phyloP scores from a whole-genome alignment of 352 stramenopile species.

The Thalassiosira sp. region DNA sequence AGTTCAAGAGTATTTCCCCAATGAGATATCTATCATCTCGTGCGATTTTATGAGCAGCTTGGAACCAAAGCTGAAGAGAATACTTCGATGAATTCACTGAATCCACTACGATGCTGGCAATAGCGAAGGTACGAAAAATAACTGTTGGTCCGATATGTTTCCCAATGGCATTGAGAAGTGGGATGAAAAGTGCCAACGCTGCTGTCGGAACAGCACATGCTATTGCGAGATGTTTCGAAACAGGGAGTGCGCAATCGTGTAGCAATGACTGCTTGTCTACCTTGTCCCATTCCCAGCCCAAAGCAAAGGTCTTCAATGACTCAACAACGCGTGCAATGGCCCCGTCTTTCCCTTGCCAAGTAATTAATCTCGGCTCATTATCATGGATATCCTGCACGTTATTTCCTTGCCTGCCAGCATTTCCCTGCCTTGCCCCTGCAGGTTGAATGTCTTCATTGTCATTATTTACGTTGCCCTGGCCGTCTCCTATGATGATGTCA shows the following conservation, averaged over 20 bases:
- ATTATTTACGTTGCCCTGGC: conserved; percentile 39
- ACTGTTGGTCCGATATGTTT: conserved; percentile 1
- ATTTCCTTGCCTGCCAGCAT: conserved; percentile 16
- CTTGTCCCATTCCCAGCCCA: conserved; percentile 74
- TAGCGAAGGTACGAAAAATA: conserved; percentile 41
- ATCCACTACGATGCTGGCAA: conserved; percentile 37
- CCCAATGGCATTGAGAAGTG: conserved; percentile 17
- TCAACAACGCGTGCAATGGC: conserved; percentile 56
- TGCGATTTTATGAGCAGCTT: conserved; percentile 73
- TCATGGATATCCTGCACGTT: conserved; percentile 3
- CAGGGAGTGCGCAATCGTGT: conserved; percentile 60
- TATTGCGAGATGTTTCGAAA: conserved; percentile 42
- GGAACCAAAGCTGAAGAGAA: conserved; percentile 62
- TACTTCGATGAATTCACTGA: conserved; percentile 29
- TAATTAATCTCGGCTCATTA: neutral
- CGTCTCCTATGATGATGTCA: conserved; percentile 50
- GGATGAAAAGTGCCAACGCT: conserved; percentile 25
- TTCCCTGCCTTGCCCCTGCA: conserved; percentile 32
- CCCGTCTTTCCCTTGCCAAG: conserved; percentile 75
- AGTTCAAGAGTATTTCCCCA: conserved; percentile 74
- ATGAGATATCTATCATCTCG: conserved; percentile 79
- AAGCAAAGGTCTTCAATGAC: conserved; percentile 40
- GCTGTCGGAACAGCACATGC: conserved; percentile 30
- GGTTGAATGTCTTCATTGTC: conserved; percentile 26
- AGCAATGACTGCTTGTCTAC: conserved; percentile 64